Evolutionary conservation across 2,329 filamentous ascomycete species (phyloP).

Genomic region (Trichophaea hybrida): DNA sequence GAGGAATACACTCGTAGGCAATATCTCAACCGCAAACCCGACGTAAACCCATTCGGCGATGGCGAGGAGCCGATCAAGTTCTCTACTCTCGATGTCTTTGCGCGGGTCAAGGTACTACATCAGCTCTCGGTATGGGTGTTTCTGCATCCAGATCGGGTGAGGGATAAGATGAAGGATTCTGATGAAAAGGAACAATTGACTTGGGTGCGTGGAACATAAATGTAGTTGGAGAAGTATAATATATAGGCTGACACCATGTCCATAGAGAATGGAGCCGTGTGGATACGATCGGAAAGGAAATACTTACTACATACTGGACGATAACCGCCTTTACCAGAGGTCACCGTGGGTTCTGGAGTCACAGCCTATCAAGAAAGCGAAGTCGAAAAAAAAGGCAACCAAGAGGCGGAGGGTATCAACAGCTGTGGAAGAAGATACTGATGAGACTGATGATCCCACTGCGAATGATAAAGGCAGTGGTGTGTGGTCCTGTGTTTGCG

Average conservation of each 20-base stretch:
- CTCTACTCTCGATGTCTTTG: constrained; percentile 64
- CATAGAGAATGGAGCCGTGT: constrained; percentile 59
- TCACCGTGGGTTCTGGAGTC: constrained; percentile 47
- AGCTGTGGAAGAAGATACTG: constrained; percentile 33
- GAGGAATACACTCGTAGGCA: constrained; percentile 87
- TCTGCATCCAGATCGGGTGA: constrained; percentile 70
- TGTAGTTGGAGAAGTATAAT: too few species aligned
- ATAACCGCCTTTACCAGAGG: constrained; percentile 79
- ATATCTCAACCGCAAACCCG: constrained; percentile 65
- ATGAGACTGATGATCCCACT: constrained; percentile 26
- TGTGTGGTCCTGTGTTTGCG: constrained; percentile 82
- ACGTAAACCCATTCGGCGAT: constrained; percentile 70
- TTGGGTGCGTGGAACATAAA: constrained; percentile 38
- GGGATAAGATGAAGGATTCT: constrained; percentile 71
- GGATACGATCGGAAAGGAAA: constrained; percentile 83
- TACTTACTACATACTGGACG: constrained; percentile 79
- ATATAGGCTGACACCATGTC: neutral
- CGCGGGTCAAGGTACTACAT: constrained; percentile 67
- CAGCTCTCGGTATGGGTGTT: constrained; percentile 83
- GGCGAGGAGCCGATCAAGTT: constrained; percentile 62
- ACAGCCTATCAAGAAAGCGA: constrained; percentile 39
- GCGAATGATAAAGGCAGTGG: constrained; percentile 31
- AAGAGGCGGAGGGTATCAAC: constrained; percentile 29
- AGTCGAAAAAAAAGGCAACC: constrained; percentile 32
- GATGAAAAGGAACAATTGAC: constrained; percentile 65